Conservation (phyloP, 371 early-diverging fungal genomes). For the Mortierella sp. region DNA sequence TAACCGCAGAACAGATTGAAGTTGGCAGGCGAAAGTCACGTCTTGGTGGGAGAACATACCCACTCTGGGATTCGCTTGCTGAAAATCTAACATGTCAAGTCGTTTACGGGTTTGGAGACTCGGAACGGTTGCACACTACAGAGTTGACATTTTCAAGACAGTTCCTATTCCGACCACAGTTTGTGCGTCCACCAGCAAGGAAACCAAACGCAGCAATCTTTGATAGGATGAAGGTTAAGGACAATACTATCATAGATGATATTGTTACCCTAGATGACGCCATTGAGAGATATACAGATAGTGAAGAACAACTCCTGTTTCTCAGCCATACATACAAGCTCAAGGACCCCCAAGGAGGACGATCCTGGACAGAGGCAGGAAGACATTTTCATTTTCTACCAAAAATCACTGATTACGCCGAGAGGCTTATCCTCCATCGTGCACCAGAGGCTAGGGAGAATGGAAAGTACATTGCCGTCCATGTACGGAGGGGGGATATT, state of each 20-base stretch:
- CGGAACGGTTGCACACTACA: conserved; percentile 24
- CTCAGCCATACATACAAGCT: conserved; percentile 47
- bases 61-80: conserved; percentile 28
- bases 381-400: conserved; percentile 22
- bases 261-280: conserved; percentile 33
- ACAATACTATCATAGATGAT: conserved; percentile 27
- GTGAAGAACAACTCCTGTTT: conserved; percentile 25
- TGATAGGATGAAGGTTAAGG: conserved; percentile 34
- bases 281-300: conserved; percentile 24
- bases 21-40: conserved; percentile 25
- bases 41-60: conserved; percentile 3
- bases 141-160: conserved; percentile 36
- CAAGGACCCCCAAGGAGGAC: conserved; percentile 30
- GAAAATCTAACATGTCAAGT: conserved; percentile 44
- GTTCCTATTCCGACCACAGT: conserved; percentile 33
- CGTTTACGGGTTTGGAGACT: conserved; percentile 43
- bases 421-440: conserved; percentile 11
- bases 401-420: conserved; percentile 26
- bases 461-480: conserved; percentile 41
- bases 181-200: conserved; percentile 37
- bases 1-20: conserved; percentile 21
- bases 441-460: conserved; percentile 19
- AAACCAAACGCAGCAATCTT: conserved; percentile 11
- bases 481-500: conserved; percentile 44
- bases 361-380: conserved; percentile 21